Conservation (phyloP, 495 filamentous ascomycete genomes). For the Trichodelitschia bisporula region DNA sequence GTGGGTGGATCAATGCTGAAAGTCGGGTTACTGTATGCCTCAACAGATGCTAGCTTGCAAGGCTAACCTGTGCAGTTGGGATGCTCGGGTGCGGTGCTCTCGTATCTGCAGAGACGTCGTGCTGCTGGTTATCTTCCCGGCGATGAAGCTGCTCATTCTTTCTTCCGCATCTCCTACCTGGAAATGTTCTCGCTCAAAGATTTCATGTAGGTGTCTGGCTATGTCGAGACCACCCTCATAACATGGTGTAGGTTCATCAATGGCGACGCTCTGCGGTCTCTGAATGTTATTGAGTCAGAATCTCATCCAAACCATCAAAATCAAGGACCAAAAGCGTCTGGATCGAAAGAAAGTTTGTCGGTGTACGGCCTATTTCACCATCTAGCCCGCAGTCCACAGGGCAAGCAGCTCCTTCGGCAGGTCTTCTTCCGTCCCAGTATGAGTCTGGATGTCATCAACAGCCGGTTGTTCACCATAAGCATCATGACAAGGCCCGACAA, state of each 20-base stretch:
- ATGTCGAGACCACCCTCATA: constrained; percentile 3
- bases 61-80: constrained; percentile 20
- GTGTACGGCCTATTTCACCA: constrained; percentile 63
- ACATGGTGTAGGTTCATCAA: constrained; percentile 39
- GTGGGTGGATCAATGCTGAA: constrained; percentile 52
- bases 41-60: constrained; percentile 1
- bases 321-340: constrained; percentile 46
- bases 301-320: constrained; percentile 66
- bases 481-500: constrained; percentile 53
- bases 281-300: constrained; percentile 72
- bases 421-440: constrained; percentile 67
- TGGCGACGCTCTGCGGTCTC: constrained; percentile 48
- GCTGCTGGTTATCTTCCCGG: constrained; percentile 31
- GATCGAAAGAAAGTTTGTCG: constrained; percentile 72
- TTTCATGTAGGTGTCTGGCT: constrained; percentile 35
- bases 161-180: constrained; percentile 36
- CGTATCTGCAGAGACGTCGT: constrained; percentile 49
- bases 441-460: constrained; percentile 38
- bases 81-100: constrained; percentile 66
- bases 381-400: constrained; percentile 61
- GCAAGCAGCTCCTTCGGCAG: constrained; percentile 48
- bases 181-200: constrained; percentile 57
- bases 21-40: constrained; percentile 33
- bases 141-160: constrained; percentile 20
- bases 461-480: constrained; percentile 45